Percentiles rank a stretch among this genome's conserved stretches.
Conservation (phyloP, 257 asterid genomes). For the Voacanga thouarsii region DNA sequence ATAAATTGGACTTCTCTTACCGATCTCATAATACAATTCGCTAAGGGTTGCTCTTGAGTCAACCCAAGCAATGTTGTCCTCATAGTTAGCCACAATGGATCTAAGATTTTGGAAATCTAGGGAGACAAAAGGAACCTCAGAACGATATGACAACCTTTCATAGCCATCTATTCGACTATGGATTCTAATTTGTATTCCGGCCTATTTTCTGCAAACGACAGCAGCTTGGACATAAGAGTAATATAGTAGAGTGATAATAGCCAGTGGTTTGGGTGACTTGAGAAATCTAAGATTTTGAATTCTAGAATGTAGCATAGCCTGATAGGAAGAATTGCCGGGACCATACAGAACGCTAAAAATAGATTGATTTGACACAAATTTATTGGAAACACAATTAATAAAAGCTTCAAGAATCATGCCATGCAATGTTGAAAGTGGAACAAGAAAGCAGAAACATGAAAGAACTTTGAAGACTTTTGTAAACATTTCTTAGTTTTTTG, state of each 20-base stretch:
- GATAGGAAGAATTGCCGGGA: slow-evolving; percentile 24
- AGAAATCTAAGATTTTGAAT: slow-evolving; percentile 54
- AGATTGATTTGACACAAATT: neutral
- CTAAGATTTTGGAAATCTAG: slow-evolving; percentile 31
- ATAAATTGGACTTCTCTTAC: no score
- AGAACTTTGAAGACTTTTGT: neutral
- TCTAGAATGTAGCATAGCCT: slow-evolving; percentile 28
- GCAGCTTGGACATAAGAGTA: slow-evolving; percentile 30
- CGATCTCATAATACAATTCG: slow-evolving; percentile 28
- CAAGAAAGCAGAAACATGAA: neutral
- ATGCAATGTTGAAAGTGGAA: neutral
- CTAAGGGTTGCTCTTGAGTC: slow-evolving; percentile 35
- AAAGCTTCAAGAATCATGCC: neutral
- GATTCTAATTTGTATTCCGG: slow-evolving; percentile 29
- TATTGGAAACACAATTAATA: neutral
- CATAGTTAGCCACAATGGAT: slow-evolving; percentile 18
- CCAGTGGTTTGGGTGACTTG: slow-evolving; percentile 28
- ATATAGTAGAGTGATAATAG: slow-evolving; percentile 36
- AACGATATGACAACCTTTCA: slow-evolving; percentile 30
- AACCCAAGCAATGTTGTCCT: slow-evolving; percentile 30
- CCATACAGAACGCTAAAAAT: slow-evolving; percentile 12
- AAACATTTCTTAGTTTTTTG: neutral
- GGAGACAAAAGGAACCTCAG: slow-evolving; percentile 20
- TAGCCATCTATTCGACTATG: slow-evolving; percentile 49
- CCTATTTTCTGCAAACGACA: slow-evolving; percentile 30